Evolutionary conservation across 1,284 basidiomycete genomes (phyloP).

Genomic region (Phellinidium pouzarii): DNA sequence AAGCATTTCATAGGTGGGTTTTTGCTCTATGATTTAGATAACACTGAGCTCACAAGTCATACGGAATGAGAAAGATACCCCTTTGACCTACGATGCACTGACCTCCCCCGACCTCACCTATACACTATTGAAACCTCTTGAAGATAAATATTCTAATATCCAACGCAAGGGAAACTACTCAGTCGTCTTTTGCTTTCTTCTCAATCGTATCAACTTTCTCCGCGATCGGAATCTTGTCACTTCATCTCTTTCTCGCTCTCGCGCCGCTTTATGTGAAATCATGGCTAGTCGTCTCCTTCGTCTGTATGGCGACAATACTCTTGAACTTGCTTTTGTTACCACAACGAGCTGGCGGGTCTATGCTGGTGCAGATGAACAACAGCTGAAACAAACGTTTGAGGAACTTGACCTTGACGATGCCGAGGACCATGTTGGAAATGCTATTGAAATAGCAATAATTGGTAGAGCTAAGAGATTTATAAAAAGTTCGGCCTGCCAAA

Average conservation of each 20-base stretch:
- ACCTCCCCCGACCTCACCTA: constrained; percentile 81
- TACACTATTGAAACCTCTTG: constrained; percentile 70
- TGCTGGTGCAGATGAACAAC: constrained; percentile 65
- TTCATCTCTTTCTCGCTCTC: constrained; percentile 62
- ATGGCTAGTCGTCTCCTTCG: constrained; percentile 79
- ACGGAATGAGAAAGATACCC: constrained; percentile 49
- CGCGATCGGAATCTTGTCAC: constrained; percentile 65
- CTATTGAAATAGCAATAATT: constrained; percentile 87
- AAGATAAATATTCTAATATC: constrained; percentile 63
- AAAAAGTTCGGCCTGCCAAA: constrained; percentile 80
- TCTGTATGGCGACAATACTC: constrained; percentile 66
- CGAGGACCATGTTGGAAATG: constrained; percentile 79
- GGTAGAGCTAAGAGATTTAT: constrained; percentile 82
- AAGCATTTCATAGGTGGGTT: constrained; percentile 60
- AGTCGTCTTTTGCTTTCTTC: constrained; percentile 81
- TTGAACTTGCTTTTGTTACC: constrained; percentile 73
- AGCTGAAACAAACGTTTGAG: constrained; percentile 57
- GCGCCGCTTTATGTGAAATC: constrained; percentile 83
- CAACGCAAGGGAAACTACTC: constrained; percentile 64
- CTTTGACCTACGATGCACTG: constrained; percentile 68
- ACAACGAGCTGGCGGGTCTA: constrained; percentile 88
- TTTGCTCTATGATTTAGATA: neutral
- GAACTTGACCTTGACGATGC: constrained; percentile 66
- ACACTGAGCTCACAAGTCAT: constrained; percentile 11
- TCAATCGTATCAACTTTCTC: constrained; percentile 84